Base-by-base conservation (phyloP, 2,329 filamentous ascomycete genomes). In the Botryosphaeria dothidea region DNA sequence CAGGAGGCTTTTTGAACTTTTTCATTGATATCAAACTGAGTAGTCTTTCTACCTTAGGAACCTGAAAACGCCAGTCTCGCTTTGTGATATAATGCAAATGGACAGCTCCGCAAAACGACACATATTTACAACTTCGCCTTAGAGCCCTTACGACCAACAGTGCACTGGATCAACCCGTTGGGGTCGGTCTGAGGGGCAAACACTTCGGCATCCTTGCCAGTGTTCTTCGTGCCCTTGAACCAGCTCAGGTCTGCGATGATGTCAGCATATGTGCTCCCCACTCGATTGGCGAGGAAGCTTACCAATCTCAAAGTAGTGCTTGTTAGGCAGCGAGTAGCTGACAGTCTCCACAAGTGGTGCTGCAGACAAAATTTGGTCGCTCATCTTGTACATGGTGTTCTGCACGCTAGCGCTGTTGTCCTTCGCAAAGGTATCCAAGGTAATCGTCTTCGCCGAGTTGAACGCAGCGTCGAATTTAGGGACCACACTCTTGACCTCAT, bases 341-440 rank as follows among this genome's bases (percentile, higher is more conserved):
- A 95, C 92, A 23, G 85, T 83, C 49, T 90, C 86, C 23, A 93
- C 86, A 68, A 89, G 83, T 15, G 92, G 90, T 25, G 89, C 91
- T 23, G 84, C 87, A 8, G 86, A 90, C 62, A 99, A 83, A 70
- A 99, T 97, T 77, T 90, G 83, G 78, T 94, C 90, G 72, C 87
- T 89, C 94, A 99, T 99, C 84, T 97, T 96, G 84, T 97, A 99
- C 95, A 99, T 98, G 67, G 94, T 98, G 72, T 89, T 90, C 82
- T 99, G 95, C 25, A 99, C 95, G 72, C 92, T 96, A 52, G 95
- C 92, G 73, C 92, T 96, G 75, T 93, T 85, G 74, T 99, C 93
- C 74, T 90, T 87, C 46, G 95, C 94, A 74, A 99, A 99, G 0
- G 89, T 91, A 81, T 91, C 91, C 77, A 97, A 84, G n/a, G 93